Conservation (phyloP, 2,329 filamentous ascomycete species). For the Aspergillus uvarum region DNA sequence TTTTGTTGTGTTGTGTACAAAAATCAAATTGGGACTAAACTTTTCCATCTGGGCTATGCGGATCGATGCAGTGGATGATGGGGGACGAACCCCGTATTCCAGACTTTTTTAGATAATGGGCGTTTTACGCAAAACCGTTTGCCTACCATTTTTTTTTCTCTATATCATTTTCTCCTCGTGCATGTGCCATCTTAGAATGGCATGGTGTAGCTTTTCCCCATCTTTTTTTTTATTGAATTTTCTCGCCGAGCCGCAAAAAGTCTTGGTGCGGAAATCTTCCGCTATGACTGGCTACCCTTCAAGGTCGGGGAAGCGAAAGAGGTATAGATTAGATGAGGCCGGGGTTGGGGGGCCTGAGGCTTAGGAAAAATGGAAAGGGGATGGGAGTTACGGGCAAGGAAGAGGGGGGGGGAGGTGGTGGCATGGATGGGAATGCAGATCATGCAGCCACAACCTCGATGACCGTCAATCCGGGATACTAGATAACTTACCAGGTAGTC, state of each 20-base stretch:
- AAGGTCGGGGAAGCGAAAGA: background rate
- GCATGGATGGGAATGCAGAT: conserved; percentile 3
- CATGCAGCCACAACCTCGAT: conserved; percentile 6
- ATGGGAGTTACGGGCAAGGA: no score
- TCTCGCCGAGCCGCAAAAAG: conserved; percentile 10
- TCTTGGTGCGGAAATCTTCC: background rate
- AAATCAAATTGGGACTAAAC: no score
- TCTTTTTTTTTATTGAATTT: background rate
- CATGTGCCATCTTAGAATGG: background rate
- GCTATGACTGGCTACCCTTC: background rate
- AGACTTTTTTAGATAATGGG: background rate
- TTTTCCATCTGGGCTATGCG: no score
- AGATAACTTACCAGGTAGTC: background rate
- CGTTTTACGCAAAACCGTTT: no score
- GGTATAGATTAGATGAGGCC: background rate
- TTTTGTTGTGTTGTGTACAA: no score
- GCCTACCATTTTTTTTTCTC: no score
- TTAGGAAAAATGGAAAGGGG: background rate
- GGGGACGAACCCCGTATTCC: background rate
- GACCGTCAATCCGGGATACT: background rate
- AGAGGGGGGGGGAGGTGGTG: background rate
- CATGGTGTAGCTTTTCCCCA: background rate
- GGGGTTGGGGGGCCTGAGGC: background rate
- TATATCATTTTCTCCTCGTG: background rate
- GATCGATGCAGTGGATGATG: no score